These are phyloP conservation scores for Coemansia sp. DNA, from an alignment of 192 early-diverging fungal species.

Conservation along the genomic window DNA sequence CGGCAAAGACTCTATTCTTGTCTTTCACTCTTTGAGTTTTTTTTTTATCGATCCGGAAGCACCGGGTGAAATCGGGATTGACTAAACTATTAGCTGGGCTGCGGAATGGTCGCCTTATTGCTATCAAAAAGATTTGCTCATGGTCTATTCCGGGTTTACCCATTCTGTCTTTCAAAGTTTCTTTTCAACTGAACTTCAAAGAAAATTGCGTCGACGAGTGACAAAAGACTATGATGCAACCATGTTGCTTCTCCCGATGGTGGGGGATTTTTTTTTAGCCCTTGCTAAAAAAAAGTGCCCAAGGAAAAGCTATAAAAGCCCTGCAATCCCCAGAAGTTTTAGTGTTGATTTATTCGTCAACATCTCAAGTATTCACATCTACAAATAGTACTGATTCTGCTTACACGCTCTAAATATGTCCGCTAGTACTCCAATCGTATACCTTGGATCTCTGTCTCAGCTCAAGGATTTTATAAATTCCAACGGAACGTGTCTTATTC, in stretches of 20 bases:
- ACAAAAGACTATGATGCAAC: too few relatives aligned
- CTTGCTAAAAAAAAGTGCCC: neutral
- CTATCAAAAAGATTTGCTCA: too few relatives aligned
- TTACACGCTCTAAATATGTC: neutral
- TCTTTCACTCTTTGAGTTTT: neutral
- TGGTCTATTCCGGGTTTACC: too few relatives aligned
- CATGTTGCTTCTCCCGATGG: too few relatives aligned
- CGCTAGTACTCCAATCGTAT: neutral
- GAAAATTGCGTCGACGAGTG: too few relatives aligned
- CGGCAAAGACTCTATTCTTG: neutral
- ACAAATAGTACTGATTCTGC: neutral
- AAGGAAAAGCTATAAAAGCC: neutral
- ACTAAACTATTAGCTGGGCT: too few relatives aligned
- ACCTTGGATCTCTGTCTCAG: neutral
- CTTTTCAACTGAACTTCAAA: too few relatives aligned
- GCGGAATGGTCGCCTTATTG: too few relatives aligned
- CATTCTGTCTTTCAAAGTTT: too few relatives aligned
- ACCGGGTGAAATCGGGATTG: too few relatives aligned
- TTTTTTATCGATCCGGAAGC: neutral
- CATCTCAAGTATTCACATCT: neutral
- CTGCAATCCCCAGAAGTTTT: neutral
- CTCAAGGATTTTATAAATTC: neutral
- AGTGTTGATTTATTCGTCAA: neutral
- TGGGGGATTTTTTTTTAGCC: too few relatives aligned
- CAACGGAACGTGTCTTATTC: neutral